These are phyloP conservation scores for Xanthoparmelia taractica DNA, from an alignment of 495 filamentous ascomycete species.

Conservation along the genomic window DNA sequence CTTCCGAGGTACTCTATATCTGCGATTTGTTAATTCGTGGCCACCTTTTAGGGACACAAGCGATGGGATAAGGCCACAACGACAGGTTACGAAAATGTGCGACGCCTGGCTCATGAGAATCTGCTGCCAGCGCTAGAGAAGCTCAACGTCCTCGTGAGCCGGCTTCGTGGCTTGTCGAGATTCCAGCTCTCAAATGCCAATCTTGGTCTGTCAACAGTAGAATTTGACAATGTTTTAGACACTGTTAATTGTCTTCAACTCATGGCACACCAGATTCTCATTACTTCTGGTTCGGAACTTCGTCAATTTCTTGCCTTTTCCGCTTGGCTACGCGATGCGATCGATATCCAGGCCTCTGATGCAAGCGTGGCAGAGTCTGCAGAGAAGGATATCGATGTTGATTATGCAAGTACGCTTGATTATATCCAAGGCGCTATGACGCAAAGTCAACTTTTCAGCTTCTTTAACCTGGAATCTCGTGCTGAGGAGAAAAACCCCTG, in stretches of 20 bases:
- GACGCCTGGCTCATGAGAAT: constrained; percentile 72
- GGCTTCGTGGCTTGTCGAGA: constrained; percentile 75
- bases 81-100: constrained; percentile 66
- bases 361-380: constrained; percentile 40
- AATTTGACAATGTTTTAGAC: constrained; percentile 55
- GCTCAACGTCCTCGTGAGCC: constrained; percentile 70
- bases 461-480: constrained; percentile 28
- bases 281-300: constrained; percentile 66
- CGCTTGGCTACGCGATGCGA: constrained; percentile 76
- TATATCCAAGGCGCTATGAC: constrained; percentile 48
- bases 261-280: constrained; percentile 64
- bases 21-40: constrained; percentile 22
- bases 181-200: constrained; percentile 63
- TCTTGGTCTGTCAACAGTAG: constrained; percentile 54
- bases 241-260: constrained; percentile 67
- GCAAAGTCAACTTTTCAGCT: constrained; percentile 40
- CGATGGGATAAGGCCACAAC: constrained; percentile 86
- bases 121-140: constrained; percentile 82
- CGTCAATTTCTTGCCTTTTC: constrained; percentile 72
- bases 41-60: constrained; percentile 64
- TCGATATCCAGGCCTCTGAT: constrained; percentile 52
- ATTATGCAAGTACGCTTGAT: constrained; percentile 42
- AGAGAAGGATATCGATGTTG: constrained; percentile 40
- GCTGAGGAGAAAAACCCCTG: constrained; percentile 9
- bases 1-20: background rate